Evolutionary conservation across 2,329 filamentous ascomycete genomes (phyloP), one percentile per base, ranked within the genome.

Genomic region (Hymenoscyphus infarciens): DNA sequence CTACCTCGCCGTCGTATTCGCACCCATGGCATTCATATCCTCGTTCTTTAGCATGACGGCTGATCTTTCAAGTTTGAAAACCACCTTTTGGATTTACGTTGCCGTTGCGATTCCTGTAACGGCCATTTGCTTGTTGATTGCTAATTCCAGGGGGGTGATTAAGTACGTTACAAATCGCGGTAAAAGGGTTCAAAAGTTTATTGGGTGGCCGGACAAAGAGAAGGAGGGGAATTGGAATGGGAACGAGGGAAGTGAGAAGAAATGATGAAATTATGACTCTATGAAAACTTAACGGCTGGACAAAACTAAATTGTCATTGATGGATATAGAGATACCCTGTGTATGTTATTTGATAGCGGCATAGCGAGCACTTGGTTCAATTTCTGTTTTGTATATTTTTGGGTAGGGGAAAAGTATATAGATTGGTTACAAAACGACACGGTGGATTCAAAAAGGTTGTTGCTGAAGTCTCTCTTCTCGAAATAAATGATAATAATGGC

Each of bases 31-130:
- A 2, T 61, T 61, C 29, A 39, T 61, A 2, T 57, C 60, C 15
- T 57, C 54, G 11, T 57, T 61, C 29, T 61, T 61, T 27, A 57
- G 54, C 29, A 61, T 61, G 60, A 4, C 38, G 6, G 16, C 60
- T 8, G 29, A 61, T 27, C 25, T 61, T 10, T 25, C 11, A 6
- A 7, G 15, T 15, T 31, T 61, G 11, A 53, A 49, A 19, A 5
- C 53, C 2, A 61, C 60, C 4, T 25, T 61, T n/a, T 57, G 55
- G 60, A 52, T 52, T 5, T 61, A 61, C 29, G n/a, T 61, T n/a
- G 54, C 39, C 4, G 60, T 61, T 35, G 38, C 60, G 13, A 16
- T 61, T 2, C 60, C 60, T 4, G 10, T 61, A 10, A 57, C 60
- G 29, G 11, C 57, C 6, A 11, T 39, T 8, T 61, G 60, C 53